Evolutionary conservation across 164 flowering plant species (phyloP).

Genomic region (Paratinospora sagittata): DNA sequence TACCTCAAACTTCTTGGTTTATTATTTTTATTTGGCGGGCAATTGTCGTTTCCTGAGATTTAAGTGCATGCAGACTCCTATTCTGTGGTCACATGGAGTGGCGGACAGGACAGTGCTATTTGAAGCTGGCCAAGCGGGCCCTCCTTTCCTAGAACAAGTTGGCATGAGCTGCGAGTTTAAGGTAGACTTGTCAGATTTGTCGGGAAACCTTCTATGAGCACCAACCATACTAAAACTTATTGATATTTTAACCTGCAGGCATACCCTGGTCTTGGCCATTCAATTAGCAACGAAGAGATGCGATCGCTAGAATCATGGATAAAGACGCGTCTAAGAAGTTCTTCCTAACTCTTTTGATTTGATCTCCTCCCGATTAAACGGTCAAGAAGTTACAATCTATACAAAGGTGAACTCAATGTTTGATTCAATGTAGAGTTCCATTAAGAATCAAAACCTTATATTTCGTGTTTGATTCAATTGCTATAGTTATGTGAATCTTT

Average conservation of each 20-base stretch:
- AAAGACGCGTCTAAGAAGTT: conserved; percentile 50
- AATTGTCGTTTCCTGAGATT: not conserved
- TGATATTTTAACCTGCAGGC: conserved; percentile 41
- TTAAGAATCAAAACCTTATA: not conserved
- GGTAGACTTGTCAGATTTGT: conserved; percentile 33
- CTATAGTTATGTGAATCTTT: not conserved
- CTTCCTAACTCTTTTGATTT: conserved; percentile 35
- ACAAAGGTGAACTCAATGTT: not conserved
- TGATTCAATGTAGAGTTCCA: not conserved
- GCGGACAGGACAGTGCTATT: conserved; percentile 75
- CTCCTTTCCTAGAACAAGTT: conserved; percentile 71
- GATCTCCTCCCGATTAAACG: not conserved
- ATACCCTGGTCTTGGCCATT: conserved; percentile 85
- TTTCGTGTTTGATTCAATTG: not conserved
- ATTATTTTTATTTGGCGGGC: not conserved
- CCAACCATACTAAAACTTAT: not conserved
- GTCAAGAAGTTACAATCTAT: not conserved
- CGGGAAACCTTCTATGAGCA: not conserved
- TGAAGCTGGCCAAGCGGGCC: conserved; percentile 95
- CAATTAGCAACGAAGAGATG: conserved; percentile 71
- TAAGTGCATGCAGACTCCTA: conserved; percentile 62
- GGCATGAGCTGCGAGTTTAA: conserved; percentile 87
- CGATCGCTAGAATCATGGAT: conserved; percentile 71
- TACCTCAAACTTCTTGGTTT: not conserved
- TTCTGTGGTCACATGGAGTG: conserved; percentile 87